Conservation (phyloP, 345 rosid species). For the Conringia planisiliqua region DNA sequence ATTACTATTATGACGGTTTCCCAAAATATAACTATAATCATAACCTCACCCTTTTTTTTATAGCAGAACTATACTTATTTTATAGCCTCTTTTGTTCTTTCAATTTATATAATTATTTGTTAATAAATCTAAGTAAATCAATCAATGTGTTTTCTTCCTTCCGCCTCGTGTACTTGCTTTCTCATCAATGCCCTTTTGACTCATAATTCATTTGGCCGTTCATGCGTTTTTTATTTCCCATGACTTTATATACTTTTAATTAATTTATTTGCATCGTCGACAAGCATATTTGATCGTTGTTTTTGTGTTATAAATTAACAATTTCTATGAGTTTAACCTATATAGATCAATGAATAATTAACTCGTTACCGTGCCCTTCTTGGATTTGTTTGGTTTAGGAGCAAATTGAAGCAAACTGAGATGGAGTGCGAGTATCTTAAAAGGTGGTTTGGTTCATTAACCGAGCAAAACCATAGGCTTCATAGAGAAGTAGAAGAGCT, state of each 20-base stretch:
- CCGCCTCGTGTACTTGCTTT: slow-evolving; percentile 31
- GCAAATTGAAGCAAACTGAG: slow-evolving; percentile 95
- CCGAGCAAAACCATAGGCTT: slow-evolving; percentile 87
- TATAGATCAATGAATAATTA: background rate
- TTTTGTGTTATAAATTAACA: background rate
- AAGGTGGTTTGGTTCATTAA: slow-evolving; percentile 88
- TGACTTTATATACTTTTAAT: background rate
- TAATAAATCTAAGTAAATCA: background rate
- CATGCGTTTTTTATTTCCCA: slow-evolving; percentile 22
- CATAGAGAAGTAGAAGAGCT: slow-evolving; percentile 94
- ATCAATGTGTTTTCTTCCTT: slow-evolving; percentile 24
- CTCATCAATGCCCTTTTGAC: slow-evolving; percentile 34
- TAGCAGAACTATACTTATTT: background rate
- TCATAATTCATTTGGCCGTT: slow-evolving; percentile 27
- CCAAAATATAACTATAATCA: slow-evolving; percentile 31
- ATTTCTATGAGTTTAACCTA: background rate
- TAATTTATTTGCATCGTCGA: slow-evolving; percentile 7
- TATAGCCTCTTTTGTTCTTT: background rate
- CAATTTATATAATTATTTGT: background rate
- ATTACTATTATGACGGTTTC: slow-evolving; percentile 31
- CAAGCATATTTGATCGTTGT: slow-evolving; percentile 6
- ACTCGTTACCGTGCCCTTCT: background rate
- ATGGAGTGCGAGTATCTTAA: slow-evolving; percentile 91
- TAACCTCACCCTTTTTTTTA: slow-evolving; percentile 11
- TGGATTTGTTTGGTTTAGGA: slow-evolving; percentile 45